Percentiles rank a stretch among this genome's conserved stretches.
These are phyloP conservation scores for Fusarium hostae DNA, from an alignment of 2,329 filamentous ascomycete species.

Conservation along the genomic window DNA sequence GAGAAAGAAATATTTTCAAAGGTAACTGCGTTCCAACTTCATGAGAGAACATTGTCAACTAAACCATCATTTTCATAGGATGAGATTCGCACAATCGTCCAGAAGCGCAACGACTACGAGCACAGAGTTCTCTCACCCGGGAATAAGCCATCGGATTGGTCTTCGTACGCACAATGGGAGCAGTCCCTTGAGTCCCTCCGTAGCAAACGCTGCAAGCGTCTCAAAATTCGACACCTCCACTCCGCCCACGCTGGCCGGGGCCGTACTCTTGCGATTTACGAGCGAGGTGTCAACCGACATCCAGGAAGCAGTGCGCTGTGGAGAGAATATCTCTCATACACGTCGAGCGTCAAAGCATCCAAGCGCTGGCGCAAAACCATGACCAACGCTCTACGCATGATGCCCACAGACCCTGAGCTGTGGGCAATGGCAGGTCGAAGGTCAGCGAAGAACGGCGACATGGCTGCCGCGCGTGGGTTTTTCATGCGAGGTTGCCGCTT, in stretches of 20 bases:
- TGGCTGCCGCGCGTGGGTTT: slow-evolving; percentile 83
- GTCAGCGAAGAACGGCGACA: slow-evolving; percentile 84
- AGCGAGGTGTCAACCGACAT: slow-evolving; percentile 86
- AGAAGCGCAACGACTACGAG: slow-evolving; percentile 92
- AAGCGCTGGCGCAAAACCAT: slow-evolving; percentile 74
- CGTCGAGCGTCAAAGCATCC: slow-evolving; percentile 72
- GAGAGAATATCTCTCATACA: slow-evolving; percentile 90
- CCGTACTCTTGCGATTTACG: slow-evolving; percentile 88
- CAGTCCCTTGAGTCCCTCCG: slow-evolving; percentile 78
- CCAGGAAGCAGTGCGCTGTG: slow-evolving; percentile 84
- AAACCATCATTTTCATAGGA: slow-evolving; percentile 63
- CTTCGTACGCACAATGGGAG: slow-evolving; percentile 82
- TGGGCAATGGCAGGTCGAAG: slow-evolving; percentile 88
- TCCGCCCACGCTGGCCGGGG: slow-evolving; percentile 79
- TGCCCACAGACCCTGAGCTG: slow-evolving; percentile 82
- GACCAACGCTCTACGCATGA: slow-evolving; percentile 80
- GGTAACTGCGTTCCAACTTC: slow-evolving; percentile 56
- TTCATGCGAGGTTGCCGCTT: slow-evolving; percentile 93
- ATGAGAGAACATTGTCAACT: not conserved
- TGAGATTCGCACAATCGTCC: slow-evolving; percentile 88
- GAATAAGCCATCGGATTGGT: slow-evolving; percentile 80
- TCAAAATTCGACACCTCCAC: slow-evolving; percentile 76
- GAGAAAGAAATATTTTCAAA: slow-evolving; percentile 90
- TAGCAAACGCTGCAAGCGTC: slow-evolving; percentile 81
- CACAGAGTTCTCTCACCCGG: slow-evolving; percentile 88